phyloP scores from a whole-genome alignment of 140 eudicot genomes.

The Ambrosia hybrid region DNA sequence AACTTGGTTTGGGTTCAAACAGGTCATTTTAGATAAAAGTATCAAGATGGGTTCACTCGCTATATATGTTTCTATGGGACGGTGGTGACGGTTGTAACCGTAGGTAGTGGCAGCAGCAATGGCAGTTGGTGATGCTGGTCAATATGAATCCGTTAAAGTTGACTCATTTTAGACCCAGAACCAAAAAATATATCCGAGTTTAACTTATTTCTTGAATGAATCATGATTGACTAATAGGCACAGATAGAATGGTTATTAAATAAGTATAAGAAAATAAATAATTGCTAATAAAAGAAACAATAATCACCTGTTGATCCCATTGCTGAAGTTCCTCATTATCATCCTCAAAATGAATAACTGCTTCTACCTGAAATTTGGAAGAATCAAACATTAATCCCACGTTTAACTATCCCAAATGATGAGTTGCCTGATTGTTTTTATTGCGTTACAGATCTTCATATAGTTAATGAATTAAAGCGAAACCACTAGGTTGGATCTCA shows the following conservation, averaged over 20 bases:
- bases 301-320: conserved; percentile 96
- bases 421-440: background rate
- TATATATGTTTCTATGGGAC: background rate
- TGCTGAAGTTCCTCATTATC: conserved; percentile 94
- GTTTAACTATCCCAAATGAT: background rate
- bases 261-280: background rate
- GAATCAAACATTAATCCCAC: conserved; percentile 10
- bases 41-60: background rate
- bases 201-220: background rate
- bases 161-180: background rate
- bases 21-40: too few relatives aligned
- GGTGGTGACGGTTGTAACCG: background rate
- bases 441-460: background rate
- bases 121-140: background rate
- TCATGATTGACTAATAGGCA: background rate
- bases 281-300: background rate
- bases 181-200: too few relatives aligned
- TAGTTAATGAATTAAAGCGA: too few relatives aligned
- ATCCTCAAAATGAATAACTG: conserved; percentile 96
- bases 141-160: background rate
- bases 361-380: conserved; percentile 68
- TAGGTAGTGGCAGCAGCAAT: background rate
- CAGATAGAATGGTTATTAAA: background rate
- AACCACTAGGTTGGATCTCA: too few relatives aligned
- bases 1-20: background rate